These are phyloP conservation scores for Geranium rotundifolium DNA, from an alignment of 345 rosid genomes.

Conservation along the genomic window DNA sequence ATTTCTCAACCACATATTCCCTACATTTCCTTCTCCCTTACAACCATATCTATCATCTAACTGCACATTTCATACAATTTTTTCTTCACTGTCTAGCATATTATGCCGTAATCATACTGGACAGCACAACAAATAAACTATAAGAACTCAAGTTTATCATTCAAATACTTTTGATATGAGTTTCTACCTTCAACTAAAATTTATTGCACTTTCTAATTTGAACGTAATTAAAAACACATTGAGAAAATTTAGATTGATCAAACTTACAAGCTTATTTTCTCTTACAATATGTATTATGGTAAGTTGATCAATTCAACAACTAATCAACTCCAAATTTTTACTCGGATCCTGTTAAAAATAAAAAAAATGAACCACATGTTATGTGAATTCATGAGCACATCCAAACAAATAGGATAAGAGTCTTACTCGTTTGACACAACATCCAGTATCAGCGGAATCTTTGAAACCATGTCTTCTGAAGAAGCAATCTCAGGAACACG, in stretches of 20 bases:
- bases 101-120: no score
- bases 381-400: not conserved
- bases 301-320: not conserved
- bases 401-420: slow-evolving; percentile 5
- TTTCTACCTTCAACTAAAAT: no score
- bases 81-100: no score
- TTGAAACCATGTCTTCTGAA: slow-evolving; percentile 57
- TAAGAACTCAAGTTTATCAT: no score
- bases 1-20: not conserved
- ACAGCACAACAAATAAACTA: no score
- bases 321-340: not conserved
- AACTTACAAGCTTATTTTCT: not conserved
- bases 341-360: not conserved
- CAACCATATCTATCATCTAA: no score
- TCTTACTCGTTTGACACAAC: slow-evolving; percentile 39
- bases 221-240: no score
- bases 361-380: not conserved
- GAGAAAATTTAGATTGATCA: not conserved
- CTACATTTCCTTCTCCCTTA: no score
- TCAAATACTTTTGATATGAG: no score
- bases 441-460: slow-evolving; percentile 55
- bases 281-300: no score
- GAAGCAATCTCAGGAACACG: slow-evolving; percentile 65
- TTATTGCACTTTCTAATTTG: no score
- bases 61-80: no score